phyloP scores from a whole-genome alignment of 441 rosid genomes.

The Croton laevigatus region DNA sequence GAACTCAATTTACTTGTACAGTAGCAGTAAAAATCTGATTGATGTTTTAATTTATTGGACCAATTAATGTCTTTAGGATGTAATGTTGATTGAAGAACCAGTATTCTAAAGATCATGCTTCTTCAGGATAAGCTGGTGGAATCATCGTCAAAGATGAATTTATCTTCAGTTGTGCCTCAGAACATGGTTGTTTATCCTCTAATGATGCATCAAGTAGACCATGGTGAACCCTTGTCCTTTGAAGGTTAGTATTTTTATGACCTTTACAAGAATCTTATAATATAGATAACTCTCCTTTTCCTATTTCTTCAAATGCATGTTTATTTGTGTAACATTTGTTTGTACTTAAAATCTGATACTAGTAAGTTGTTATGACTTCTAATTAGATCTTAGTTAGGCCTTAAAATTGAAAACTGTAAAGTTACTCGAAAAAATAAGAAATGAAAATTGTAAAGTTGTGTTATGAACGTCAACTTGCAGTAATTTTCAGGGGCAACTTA shows the following conservation, averaged over 20 bases:
- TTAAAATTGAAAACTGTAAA: background rate
- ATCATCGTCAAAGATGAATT: conserved; percentile 49
- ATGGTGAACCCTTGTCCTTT: conserved; percentile 37
- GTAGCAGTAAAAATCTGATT: conserved; percentile 20
- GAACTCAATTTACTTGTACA: conserved; percentile 25
- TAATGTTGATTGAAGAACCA: conserved; percentile 41
- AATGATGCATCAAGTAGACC: conserved; percentile 40
- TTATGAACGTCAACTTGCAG: no score
- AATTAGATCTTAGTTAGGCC: background rate
- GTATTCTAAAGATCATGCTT: conserved; percentile 49
- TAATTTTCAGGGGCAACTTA: no score
- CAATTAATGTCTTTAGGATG: conserved; percentile 37
- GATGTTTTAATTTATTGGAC: conserved; percentile 31
- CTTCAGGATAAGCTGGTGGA: conserved; percentile 81
- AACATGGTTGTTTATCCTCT: conserved; percentile 56
- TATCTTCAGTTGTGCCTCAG: conserved; percentile 47
- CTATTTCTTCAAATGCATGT: background rate
- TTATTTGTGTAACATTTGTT: background rate
- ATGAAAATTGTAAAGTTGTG: background rate
- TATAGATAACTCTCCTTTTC: background rate
- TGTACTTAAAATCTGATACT: background rate
- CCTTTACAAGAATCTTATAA: background rate
- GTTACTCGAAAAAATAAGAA: background rate
- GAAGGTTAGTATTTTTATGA: conserved; percentile 51
- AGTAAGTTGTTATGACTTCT: background rate